Base-by-base conservation (phyloP, 2,329 filamentous ascomycete species). In the Pseudogymnoascus sp. region DNA sequence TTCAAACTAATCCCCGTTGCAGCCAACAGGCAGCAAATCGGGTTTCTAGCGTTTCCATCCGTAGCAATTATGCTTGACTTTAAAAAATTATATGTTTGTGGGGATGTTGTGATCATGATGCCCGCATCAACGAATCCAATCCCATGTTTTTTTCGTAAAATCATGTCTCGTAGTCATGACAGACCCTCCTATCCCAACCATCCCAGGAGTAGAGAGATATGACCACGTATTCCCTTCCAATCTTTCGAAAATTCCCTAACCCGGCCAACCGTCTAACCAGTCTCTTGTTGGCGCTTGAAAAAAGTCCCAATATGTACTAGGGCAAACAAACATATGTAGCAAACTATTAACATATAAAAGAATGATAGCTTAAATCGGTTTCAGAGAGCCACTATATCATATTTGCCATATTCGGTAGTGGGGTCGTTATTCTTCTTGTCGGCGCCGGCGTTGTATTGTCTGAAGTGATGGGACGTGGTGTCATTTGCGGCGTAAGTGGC, bases 401-500 rank as follows among this genome's bases (percentile, higher is more conserved):
- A 55, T 55, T 55, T 55, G 28, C 49, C n/a, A 33, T 12, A 33
- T 35, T 55, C 49, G 28, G 28, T 55, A 33, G 28, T 35, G 49
- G 49, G 9, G 28, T 55, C 16, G 49, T n/a, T 18, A 55, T 55
- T 35, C 7, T 18, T 35, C 49, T 63, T 12, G 41, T n/a, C 31
- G 28, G 45, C 18, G 38, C 41, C n/a, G 62, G 60, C 8, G 75
- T 76, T 4, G 79, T 78, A 45, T 78, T 78, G 55, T 71, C 75
- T 43, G 71, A 71, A 21, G 75, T 68, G n/a, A 67, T 69, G 16
- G 59, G 64, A 23, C 63, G 74, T 9, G 77, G 72, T 2, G 77
- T 76, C 70, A 75, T 75, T 64, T 81, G 79, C 18, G 80, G 80
- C 14, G 80, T 81, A 62, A 75, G 68, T 16, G 66, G 77, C 25